Conservation (phyloP, 75 land plant species). For the Selaginella moellendorffii region DNA sequence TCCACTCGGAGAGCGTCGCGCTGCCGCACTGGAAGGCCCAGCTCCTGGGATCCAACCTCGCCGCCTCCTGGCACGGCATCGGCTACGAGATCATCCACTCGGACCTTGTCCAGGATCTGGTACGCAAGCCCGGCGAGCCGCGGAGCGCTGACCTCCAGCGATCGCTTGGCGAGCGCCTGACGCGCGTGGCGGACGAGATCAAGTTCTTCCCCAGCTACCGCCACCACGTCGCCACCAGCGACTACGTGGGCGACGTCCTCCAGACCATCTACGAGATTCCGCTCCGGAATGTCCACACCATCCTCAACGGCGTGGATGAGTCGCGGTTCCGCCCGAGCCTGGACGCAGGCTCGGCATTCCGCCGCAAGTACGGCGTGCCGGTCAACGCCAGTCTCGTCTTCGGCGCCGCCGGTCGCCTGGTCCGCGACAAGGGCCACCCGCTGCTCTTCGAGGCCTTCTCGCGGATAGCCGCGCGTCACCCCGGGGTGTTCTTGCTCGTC, state of each 20-base stretch:
- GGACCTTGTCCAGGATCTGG: slow-evolving; percentile 50
- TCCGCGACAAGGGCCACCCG: slow-evolving; percentile 74
- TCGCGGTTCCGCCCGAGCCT: slow-evolving; percentile 28
- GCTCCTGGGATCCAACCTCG: slow-evolving; percentile 36
- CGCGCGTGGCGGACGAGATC: slow-evolving; percentile 48
- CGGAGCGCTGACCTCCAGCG: slow-evolving; percentile 32
- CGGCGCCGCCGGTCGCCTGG: slow-evolving; percentile 59
- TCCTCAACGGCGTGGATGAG: slow-evolving; percentile 58
- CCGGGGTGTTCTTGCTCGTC: slow-evolving; percentile 32
- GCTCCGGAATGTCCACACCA: slow-evolving; percentile 39
- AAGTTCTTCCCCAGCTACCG: slow-evolving; percentile 49
- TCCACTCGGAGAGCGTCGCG: slow-evolving; percentile 91
- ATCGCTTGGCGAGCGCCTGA: slow-evolving; percentile 20
- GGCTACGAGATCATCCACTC: slow-evolving; percentile 21
- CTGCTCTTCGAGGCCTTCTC: slow-evolving; percentile 45
- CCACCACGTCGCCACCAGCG: slow-evolving; percentile 68
- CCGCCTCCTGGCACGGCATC: slow-evolving; percentile 83
- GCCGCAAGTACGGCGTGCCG: slow-evolving; percentile 33
- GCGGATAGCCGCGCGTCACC: slow-evolving; percentile 12
- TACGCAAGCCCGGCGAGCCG: slow-evolving; percentile 38
- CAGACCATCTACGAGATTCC: slow-evolving; percentile 71
- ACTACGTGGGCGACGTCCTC: slow-evolving; percentile 59
- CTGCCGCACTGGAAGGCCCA: slow-evolving; percentile 51
- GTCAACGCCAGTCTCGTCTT: slow-evolving; percentile 38
- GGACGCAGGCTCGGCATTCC: slow-evolving; percentile 23